Evolutionary conservation across 2,329 filamentous ascomycete species (phyloP).

Genomic region (Lachnellula cervina): DNA sequence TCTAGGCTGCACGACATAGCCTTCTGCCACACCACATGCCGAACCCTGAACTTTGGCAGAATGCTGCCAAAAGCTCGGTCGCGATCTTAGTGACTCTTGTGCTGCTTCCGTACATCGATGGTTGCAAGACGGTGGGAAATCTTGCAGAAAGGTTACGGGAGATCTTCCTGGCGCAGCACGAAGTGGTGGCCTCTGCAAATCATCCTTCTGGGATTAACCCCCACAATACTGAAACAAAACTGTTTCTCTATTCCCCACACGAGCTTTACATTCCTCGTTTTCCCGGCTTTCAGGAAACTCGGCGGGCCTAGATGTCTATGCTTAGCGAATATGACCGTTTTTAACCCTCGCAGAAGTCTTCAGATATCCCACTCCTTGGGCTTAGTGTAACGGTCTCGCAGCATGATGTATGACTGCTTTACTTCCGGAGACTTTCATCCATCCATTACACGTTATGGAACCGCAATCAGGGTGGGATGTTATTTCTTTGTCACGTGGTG

Average conservation of each 20-base stretch:
- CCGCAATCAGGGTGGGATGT: background rate
- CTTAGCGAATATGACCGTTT: background rate
- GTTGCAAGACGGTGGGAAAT: background rate
- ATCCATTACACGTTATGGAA: background rate
- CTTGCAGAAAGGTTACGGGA: background rate
- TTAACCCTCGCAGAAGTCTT: background rate
- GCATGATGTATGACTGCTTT: background rate
- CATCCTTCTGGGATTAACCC: background rate
- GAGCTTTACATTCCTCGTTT: background rate
- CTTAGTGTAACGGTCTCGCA: background rate
- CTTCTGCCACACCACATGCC: background rate
- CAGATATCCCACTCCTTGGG: background rate
- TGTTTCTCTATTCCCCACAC: background rate
- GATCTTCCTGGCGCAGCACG: background rate
- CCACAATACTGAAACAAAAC: background rate
- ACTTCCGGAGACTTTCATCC: background rate
- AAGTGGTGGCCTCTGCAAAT: background rate
- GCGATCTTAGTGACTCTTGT: background rate
- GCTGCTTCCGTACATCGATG: background rate
- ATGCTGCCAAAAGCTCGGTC: background rate
- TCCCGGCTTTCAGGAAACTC: background rate
- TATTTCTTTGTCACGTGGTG: background rate
- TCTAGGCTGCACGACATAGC: background rate
- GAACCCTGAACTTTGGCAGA: background rate
- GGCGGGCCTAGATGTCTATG: background rate